Percentiles rank a stretch among this genome's conserved stretches.
phyloP scores from a whole-genome alignment of 208 protist species.

The Porcisia hertigi region DNA sequence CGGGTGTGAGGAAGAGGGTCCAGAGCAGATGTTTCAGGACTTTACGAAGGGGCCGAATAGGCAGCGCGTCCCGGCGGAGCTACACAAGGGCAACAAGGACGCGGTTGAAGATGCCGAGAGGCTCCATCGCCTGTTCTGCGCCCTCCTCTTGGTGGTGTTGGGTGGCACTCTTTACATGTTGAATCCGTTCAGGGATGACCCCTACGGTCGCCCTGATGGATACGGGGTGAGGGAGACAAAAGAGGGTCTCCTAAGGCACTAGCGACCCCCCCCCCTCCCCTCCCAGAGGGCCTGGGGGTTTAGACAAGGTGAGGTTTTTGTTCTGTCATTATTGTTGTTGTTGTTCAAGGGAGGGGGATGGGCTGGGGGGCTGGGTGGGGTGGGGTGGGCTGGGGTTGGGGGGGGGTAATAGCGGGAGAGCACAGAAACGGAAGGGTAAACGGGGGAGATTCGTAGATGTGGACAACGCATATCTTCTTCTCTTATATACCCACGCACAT shows the following conservation, averaged over 20 bases:
- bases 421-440: too few species aligned
- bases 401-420: too few species aligned
- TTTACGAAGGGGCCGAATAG: constrained; percentile 51
- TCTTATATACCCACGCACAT: too few species aligned
- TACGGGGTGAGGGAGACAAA: constrained; percentile 25
- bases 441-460: too few species aligned
- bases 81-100: constrained; percentile 42
- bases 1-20: constrained; percentile 46
- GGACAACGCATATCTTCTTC: too few species aligned
- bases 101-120: constrained; percentile 50
- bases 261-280: constrained; percentile 10
- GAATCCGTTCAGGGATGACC: constrained; percentile 48
- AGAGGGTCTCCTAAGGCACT: constrained; percentile 6
- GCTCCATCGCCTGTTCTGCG: constrained; percentile 41
- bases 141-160: constrained; percentile 25
- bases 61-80: constrained; percentile 49
- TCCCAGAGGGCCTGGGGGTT: not conserved
- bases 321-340: too few species aligned
- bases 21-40: constrained; percentile 58
- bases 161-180: constrained; percentile 20
- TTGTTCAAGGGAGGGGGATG: too few species aligned
- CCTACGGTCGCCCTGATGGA: constrained; percentile 45
- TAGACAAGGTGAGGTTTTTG: too few species aligned
- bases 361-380: too few species aligned
- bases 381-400: too few species aligned